These are phyloP conservation scores for Blastocystis hominis DNA, from an alignment of 352 stramenopile species.

Conservation along the genomic window DNA sequence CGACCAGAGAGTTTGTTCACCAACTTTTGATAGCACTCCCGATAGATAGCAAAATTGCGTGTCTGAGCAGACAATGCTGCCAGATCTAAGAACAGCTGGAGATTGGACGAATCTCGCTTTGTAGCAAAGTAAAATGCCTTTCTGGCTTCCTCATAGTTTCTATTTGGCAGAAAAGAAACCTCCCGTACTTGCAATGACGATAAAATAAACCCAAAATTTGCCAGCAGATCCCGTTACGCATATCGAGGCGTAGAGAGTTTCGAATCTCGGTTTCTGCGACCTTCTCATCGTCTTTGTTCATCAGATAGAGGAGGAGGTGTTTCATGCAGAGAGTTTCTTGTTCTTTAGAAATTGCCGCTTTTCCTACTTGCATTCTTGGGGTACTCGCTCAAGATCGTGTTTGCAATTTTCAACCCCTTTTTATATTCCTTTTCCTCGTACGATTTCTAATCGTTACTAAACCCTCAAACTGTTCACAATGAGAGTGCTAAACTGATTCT, in stretches of 20 bases:
- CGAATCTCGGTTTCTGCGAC: constrained; percentile 28
- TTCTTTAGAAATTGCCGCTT: not conserved
- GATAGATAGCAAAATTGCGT: not conserved
- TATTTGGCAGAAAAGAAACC: not conserved
- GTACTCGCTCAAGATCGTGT: constrained; percentile 31
- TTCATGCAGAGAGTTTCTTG: constrained; percentile 44
- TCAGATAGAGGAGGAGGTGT: not conserved
- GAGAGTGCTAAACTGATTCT: not conserved
- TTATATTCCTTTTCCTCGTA: constrained; percentile 57
- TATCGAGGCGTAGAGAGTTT: not conserved
- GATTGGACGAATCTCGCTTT: not conserved
- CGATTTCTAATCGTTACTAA: constrained; percentile 12
- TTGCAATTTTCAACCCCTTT: constrained; percentile 21
- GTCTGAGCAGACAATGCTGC: not conserved
- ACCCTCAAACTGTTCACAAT: not conserved
- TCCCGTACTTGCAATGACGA: constrained; percentile 6
- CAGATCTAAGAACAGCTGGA: constrained; percentile 15
- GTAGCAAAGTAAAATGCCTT: constrained; percentile 32
- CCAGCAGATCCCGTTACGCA: constrained; percentile 29
- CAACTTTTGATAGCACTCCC: constrained; percentile 28
- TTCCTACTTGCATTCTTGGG: constrained; percentile 33
- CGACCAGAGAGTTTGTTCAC: not conserved
- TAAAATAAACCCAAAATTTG: constrained; percentile 44
- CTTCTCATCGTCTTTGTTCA: constrained; percentile 3
- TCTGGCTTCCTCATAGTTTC: constrained; percentile 31